Base-by-base conservation (phyloP, 2,329 filamentous ascomycete genomes). In the Xylaria multiplex region DNA sequence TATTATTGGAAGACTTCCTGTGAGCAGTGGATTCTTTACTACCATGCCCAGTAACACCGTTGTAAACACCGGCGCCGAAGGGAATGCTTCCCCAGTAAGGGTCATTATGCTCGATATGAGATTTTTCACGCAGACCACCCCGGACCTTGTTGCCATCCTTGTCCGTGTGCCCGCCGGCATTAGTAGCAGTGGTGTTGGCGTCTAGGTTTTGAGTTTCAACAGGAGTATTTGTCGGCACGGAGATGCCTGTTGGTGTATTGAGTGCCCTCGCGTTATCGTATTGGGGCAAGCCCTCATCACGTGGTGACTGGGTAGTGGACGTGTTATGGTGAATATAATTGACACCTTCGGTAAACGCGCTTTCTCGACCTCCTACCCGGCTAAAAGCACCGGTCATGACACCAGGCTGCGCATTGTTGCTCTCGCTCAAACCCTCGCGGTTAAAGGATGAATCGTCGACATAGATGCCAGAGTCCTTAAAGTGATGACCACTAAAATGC, bases 11-110 rank as follows among this genome's bases (percentile, higher is more conserved):
- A n/a, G 52, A 55, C 35, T 40, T 40, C 19, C 30, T 19, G 22
- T 42, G 52, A 16, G 52, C 27, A 40, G 22, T 42, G 8, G 35
- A n/a, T 32, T 73, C 71, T 24, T 63, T 55, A 42, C 70, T 72
- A 0, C 72, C 72, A 24, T 72, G 70, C 1, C 72, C 72, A 1
- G 64, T 68, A 1, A 74, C 66, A 2, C 67, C 69, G 49, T 77
- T 77, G 40, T 77, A 75, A 6, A 73, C 60, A 1, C 73, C 73
- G 6, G 64, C 65, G 3, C 73, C 73, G 19, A 69, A 66, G n/a
- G 75, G 70, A 24, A 74, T 68, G 42, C 72, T 69, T 16, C 73
- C 74, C 73, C 73, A 75, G 55, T 77, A 76, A 1, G 74, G 69
- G 9, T 75, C 72, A 1, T 66, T 32, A 45, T 71, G 59, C 1